These are phyloP conservation scores for Maudiozyma serrabonitensis DNA, from an alignment of 805 yeast species.

Conservation along the genomic window DNA sequence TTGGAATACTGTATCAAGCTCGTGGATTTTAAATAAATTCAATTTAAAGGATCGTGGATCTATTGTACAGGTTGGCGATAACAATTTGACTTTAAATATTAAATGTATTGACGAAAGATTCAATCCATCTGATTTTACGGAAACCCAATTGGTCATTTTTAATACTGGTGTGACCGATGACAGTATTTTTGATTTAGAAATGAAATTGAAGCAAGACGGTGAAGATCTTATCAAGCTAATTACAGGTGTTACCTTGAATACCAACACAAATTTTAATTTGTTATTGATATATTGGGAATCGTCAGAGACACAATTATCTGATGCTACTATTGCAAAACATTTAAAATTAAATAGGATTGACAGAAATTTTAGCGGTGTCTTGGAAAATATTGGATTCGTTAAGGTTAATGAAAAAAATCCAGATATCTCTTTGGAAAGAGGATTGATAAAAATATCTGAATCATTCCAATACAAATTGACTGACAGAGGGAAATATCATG, in stretches of 20 bases:
- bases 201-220: constrained; percentile 27
- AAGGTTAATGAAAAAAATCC: constrained; percentile 25
- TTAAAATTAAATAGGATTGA: constrained; percentile 24
- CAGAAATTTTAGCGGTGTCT: constrained; percentile 21
- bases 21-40: constrained; percentile 30
- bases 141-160: constrained; percentile 30
- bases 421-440: constrained; percentile 23
- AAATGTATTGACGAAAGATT: constrained; percentile 17
- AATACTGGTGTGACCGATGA: constrained; percentile 31
- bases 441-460: constrained; percentile 21
- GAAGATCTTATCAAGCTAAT: constrained; percentile 29
- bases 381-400: constrained; percentile 22
- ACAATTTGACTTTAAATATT: constrained; percentile 10
- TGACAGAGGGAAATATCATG: constrained; percentile 28
- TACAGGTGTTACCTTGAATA: constrained; percentile 28
- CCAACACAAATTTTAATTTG: constrained; percentile 28
- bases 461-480: constrained; percentile 22
- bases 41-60: constrained; percentile 8
- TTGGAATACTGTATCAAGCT: constrained; percentile 26
- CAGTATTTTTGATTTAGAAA: constrained; percentile 27
- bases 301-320: constrained; percentile 20
- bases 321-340: constrained; percentile 9
- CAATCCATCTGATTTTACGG: constrained; percentile 17
- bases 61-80: constrained; percentile 1
- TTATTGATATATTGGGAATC: constrained; percentile 34